Evolutionary conservation across 768 basidiomycete genomes (phyloP).

Genomic region (Xanthoconium purpureum): DNA sequence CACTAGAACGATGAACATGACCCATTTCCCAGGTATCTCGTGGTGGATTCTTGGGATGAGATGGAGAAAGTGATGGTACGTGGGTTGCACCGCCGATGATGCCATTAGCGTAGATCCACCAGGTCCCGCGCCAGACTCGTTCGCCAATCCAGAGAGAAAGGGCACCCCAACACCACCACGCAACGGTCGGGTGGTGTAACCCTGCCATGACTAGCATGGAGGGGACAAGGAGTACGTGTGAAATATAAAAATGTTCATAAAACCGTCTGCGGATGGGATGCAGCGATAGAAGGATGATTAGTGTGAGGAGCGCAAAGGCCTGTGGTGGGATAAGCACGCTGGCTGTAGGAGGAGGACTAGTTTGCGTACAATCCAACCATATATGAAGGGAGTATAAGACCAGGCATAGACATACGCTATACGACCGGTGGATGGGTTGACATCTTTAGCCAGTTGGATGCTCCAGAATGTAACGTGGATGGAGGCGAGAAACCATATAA

Average conservation of each 20-base stretch:
- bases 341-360: conserved; percentile 4
- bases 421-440: conserved; percentile 39
- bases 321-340: conserved; percentile 24
- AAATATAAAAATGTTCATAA: conserved; percentile 64
- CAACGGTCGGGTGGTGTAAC: conserved; percentile 63
- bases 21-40: conserved; percentile 29
- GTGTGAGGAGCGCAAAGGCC: conserved; percentile 55
- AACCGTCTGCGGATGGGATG: conserved; percentile 47
- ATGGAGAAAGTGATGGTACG: neutral
- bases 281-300: conserved; percentile 51
- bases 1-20: conserved; percentile 3
- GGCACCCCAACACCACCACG: conserved; percentile 68
- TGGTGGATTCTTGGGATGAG: neutral
- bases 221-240: conserved; percentile 63
- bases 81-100: conserved; percentile 34
- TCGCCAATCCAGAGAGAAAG: conserved; percentile 63
- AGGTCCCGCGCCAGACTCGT: conserved; percentile 50
- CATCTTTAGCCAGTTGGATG: conserved; percentile 57
- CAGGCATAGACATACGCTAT: conserved; percentile 51
- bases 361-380: conserved; percentile 51
- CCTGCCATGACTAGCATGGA: conserved; percentile 58
- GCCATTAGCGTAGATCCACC: conserved; percentile 62
- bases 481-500: conserved; percentile 62
- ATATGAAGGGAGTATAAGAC: conserved; percentile 59
- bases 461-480: conserved; percentile 69